Percentiles rank a stretch among this genome's conserved stretches.
Conservation (phyloP, 2,329 filamentous ascomycete species). For the Monilinia polystroma region DNA sequence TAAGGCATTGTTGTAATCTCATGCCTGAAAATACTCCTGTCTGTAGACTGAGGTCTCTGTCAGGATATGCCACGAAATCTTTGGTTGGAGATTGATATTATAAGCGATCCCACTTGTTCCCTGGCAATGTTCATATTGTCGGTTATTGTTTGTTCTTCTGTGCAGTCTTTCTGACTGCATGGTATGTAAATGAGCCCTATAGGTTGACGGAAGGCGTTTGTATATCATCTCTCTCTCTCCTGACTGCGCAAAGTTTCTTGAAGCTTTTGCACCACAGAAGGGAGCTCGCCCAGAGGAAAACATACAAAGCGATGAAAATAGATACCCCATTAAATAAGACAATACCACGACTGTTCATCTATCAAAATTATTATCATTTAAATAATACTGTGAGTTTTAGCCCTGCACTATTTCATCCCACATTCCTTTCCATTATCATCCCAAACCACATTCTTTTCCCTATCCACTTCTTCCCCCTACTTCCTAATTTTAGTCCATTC, state of each 20-base stretch:
- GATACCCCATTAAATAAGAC: not conserved
- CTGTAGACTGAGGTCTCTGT: not conserved
- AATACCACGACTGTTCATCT: not conserved
- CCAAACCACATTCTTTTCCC: constrained; percentile 56
- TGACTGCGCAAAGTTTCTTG: too few species aligned
- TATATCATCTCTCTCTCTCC: too few species aligned
- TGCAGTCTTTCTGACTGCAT: too few species aligned
- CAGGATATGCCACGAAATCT: not conserved
- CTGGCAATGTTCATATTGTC: too few species aligned
- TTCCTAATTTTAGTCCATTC: constrained; percentile 55
- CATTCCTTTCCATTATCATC: constrained; percentile 44
- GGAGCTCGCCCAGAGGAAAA: too few species aligned
- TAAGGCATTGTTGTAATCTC: not conserved
- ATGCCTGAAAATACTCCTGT: not conserved
- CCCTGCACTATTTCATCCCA: not conserved
- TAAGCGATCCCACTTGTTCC: too few species aligned
- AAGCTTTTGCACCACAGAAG: too few species aligned
- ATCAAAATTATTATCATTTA: not conserved
- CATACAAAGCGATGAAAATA: too few species aligned
- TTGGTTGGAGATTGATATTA: not conserved
- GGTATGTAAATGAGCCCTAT: too few species aligned
- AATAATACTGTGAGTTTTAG: not conserved
- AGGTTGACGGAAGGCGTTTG: too few species aligned
- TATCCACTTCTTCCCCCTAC: constrained; percentile 63
- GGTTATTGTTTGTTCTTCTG: too few species aligned